A percentile compares a stretch with the other conserved stretches of the same genome.
phyloP scores from a whole-genome alignment of 768 basidiomycete genomes.

The Boletales sp. region DNA sequence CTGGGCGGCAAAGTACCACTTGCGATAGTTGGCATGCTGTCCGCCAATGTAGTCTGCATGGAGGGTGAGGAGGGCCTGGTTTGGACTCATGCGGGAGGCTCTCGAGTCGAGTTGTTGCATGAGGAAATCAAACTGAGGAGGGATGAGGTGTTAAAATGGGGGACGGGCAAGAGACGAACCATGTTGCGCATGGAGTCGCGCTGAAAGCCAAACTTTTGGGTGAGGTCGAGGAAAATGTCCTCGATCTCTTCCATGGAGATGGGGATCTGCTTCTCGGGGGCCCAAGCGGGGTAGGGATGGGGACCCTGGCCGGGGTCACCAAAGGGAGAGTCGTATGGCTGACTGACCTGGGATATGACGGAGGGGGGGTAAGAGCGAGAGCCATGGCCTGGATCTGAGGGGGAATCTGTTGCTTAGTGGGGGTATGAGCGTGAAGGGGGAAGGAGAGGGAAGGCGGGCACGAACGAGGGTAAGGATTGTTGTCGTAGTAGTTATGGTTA shows the following conservation, averaged over 20 bases:
- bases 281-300: conserved; percentile 94
- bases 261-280: conserved; percentile 87
- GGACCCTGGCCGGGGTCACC: conserved; percentile 50
- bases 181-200: conserved; percentile 94
- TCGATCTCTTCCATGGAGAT: conserved; percentile 98
- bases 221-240: conserved; percentile 96
- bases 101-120: conserved; percentile 98
- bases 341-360: conserved; percentile 58
- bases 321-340: conserved; percentile 57
- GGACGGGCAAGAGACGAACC: conserved; percentile 40
- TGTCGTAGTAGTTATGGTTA: conserved; percentile 35
- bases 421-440: conserved; percentile 1
- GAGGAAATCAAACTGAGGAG: conserved; percentile 82
- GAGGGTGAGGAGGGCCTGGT: conserved; percentile 91
- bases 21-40: conserved; percentile 97
- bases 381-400: conserved; percentile 31
- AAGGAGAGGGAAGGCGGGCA: neutral
- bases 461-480: conserved; percentile 20
- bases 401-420: conserved; percentile 15
- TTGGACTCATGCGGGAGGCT: conserved; percentile 97
- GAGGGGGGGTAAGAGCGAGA: conserved; percentile 52
- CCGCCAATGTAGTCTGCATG: conserved; percentile 99
- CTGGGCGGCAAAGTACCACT: conserved; percentile 99
- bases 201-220: conserved; percentile 99
- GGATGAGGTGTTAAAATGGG: conserved; percentile 5